Base-by-base conservation (phyloP, 192 early-diverging fungal species). In the Backusella sp. region DNA sequence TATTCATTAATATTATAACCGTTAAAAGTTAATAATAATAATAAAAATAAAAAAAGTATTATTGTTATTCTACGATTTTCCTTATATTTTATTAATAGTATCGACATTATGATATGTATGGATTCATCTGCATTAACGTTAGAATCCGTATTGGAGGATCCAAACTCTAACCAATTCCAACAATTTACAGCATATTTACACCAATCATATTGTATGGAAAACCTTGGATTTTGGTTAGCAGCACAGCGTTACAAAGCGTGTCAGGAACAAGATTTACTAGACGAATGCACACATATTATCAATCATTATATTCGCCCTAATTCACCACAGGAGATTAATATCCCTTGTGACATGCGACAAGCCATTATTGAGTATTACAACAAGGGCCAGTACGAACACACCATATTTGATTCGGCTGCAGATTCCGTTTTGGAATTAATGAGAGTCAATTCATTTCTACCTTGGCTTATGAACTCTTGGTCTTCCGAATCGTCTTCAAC, bases 141-240 rank as follows among this genome's bases (percentile, higher is more conserved):
- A 3, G 77, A 78, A 28, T 36, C 34, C 8, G 28, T 78, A 26
- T 41, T 78, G 66, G 41, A 67, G 8, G 72, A 78, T 41, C 21
- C 72, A 32, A 7, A 41, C 11, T 49, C 62, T 3, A 32, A 30
- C 4, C 12, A 34, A 14, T 78, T 73, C 46, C 59, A 73, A 68
- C 72, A 56, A 8, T 78, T 78, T 30, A 37, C 77, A 28, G 30
- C 59, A 0, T 78, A 53, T 53, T 74, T 86, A 44, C 76, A 82
- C 23, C 59, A 73, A n/a, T 76, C 77, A 8, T 82, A 82, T 62
- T 83, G 82, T 52, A 76, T 70, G 15, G 82, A 86, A 49, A 86
- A 86, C 49, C 62, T 83, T 7, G 70, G 66, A 46, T 86, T 86
- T 71, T 86, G 80, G 80, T 34, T 82, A 5, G 78, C 80, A 4